Base-by-base conservation (phyloP, 192 early-diverging fungal species). In the Rhizoclosmatium globosum region DNA sequence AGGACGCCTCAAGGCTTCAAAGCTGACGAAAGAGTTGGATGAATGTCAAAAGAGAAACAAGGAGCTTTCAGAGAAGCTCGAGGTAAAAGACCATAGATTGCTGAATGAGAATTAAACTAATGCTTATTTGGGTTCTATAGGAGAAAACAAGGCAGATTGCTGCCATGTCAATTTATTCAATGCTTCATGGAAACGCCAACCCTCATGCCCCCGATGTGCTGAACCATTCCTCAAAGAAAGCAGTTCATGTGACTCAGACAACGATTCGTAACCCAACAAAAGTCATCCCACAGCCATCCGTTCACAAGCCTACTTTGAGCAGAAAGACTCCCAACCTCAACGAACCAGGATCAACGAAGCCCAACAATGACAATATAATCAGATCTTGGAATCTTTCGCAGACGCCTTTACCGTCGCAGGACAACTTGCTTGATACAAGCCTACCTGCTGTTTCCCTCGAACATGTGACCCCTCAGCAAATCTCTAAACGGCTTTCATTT, bases 121-220 rank as follows among this genome's bases (percentile, higher is more conserved):
- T 31, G 31, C 31, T 31, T 31, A 31, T 31, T 31, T 31, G 13
- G 2, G 13, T 69, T 47, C 15, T 17, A 17, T 50, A 72, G 70
- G 70, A 72, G 47, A 72, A 72, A 44, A 57, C 48, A 15, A 46
- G 70, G 7, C 70, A 72, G 57, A 72, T 72, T 57, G 47, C 70
- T 2, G 70, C 70, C 6, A 72, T 58, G 48, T 58, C 70, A 50
- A 72, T 72, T 38, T 59, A 72, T 17, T 72, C 70, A 17, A 4
- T 59, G 53, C n/a, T 23, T 6, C 70, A 72, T 38, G 21, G 38
- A 7, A 72, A 31, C 21, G 31, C 31, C 31, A 53, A 53, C 50
- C 50, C 50, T 13, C 50, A 53, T 17, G 50, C 50, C 50, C 50
- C 50, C 9, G 50, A 53, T 13, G 45, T 44, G 6, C 15, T 17